These are phyloP conservation scores for Malus hybrid DNA, from an alignment of 331 rosid genomes.

Conservation along the genomic window DNA sequence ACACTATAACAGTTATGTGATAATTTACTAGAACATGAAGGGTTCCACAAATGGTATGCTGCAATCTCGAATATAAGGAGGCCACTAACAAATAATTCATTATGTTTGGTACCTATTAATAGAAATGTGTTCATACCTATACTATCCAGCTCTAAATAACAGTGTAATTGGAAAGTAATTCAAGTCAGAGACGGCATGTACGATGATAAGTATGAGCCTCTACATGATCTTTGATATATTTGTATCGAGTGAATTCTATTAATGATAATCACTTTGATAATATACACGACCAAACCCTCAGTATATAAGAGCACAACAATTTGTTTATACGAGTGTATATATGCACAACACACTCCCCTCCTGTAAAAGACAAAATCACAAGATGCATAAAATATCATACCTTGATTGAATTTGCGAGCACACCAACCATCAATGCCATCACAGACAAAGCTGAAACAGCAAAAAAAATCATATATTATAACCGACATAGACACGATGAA, in stretches of 20 bases:
- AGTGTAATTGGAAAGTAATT: background rate
- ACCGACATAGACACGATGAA: background rate
- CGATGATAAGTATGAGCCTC: background rate
- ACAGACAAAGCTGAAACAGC: constrained; percentile 19
- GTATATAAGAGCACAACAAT: background rate
- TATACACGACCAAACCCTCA: background rate
- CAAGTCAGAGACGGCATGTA: background rate
- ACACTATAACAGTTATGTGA: background rate
- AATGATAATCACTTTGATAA: background rate
- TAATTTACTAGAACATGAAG: background rate
- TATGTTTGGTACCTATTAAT: background rate
- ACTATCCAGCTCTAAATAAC: background rate
- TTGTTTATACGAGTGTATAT: background rate
- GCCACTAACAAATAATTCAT: background rate
- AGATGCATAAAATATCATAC: constrained; percentile 48
- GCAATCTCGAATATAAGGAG: background rate
- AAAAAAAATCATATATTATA: constrained; percentile 17
- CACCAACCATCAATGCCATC: constrained; percentile 37
- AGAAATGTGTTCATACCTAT: background rate
- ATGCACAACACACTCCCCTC: constrained; percentile 10
- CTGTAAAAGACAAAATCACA: constrained; percentile 67
- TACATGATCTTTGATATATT: background rate
- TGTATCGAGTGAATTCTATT: background rate
- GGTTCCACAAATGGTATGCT: background rate
- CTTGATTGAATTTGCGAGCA: constrained; percentile 98